Base-by-base conservation (phyloP, 1,139 yeast genomes). In the Taphrina sp. region DNA sequence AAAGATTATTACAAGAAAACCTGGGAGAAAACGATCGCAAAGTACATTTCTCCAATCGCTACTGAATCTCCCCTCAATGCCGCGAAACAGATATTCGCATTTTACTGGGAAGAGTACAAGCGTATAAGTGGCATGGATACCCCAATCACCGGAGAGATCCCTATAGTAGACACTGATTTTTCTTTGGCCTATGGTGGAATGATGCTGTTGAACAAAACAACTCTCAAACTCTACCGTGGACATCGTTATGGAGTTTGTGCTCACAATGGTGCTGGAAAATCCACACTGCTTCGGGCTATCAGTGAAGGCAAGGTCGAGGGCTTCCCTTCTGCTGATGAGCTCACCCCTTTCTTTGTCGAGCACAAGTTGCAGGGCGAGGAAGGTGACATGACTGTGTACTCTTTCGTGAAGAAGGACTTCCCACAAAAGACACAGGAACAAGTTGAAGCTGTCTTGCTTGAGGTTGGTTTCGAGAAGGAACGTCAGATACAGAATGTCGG, bases 161-260 rank as follows among this genome's bases (percentile, higher is more conserved):
- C 43, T 14, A 42, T 57, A 14, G 59, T 57, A 5, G 56, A 57
- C 20, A 46, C 54, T 10, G 59, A 57, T 29, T 57, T 57, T 23
- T 92, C 98, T 63, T 83, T 92, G 73, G 98, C 98, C 75, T 92
- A 92, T 76, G 98, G 98, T 89, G 98, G 98, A 71, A 90, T 90
- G 89, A 92, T 92, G 82, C 83, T 92, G 80, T 87, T 92, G 77
- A 92, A 92, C 90, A 89, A 94, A 80, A 92, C 98, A 69, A 96
- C 92, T 80, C 84, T 92, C 76, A 88, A 97, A 79, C 86, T 92
- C 75, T 92, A 90, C 94, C 88, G 97, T 80, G 94, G 87, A 79
- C 90, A 96, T 80, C 87, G 98, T 80, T 92, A 92, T 75, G 98
- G 98, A 75, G 79, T 92, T 62, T 89, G 96, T 76, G 98, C 98